Percentiles rank a stretch among this genome's conserved stretches.
Evolutionary conservation across 257 asterid species (phyloP).

Genomic region (Fraxinus pennsylvanica): DNA sequence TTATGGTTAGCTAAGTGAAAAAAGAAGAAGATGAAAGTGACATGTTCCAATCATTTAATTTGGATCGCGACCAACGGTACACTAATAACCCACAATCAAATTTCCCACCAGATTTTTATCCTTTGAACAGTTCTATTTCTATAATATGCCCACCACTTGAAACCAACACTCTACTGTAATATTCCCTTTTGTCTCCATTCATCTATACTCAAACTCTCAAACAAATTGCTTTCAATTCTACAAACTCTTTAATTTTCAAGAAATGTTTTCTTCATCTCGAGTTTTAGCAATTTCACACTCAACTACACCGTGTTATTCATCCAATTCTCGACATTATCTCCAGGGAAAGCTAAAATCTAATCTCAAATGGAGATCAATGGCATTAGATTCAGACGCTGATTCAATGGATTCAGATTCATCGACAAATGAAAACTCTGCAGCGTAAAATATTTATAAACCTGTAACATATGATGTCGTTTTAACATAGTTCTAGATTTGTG

Average conservation of each 20-base stretch:
- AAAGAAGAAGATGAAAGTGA: too few species aligned
- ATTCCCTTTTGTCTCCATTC: conserved; percentile 23
- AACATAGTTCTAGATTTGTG: neutral
- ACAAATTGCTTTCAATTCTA: neutral
- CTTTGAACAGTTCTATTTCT: conserved; percentile 8
- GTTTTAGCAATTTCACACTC: conserved; percentile 51
- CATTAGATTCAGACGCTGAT: conserved; percentile 61
- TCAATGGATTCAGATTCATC: conserved; percentile 46
- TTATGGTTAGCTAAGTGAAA: too few species aligned
- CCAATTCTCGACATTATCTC: conserved; percentile 31
- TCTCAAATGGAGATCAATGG: conserved; percentile 53
- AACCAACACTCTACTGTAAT: neutral
- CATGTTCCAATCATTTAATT: too few species aligned
- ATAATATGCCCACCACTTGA: conserved; percentile 16
- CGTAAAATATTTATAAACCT: conserved; percentile 28
- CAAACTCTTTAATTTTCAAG: neutral
- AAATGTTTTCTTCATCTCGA: conserved; percentile 68
- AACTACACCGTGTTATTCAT: conserved; percentile 37
- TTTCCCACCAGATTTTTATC: conserved; percentile 19
- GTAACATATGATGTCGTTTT: too few species aligned
- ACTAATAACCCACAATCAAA: neutral
- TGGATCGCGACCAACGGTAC: neutral
- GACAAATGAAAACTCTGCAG: conserved; percentile 42
- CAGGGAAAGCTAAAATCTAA: conserved; percentile 36
- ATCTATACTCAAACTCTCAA: conserved; percentile 1